Conservation (phyloP, 305 asterid genomes). For the Ilex paraguariensis region DNA sequence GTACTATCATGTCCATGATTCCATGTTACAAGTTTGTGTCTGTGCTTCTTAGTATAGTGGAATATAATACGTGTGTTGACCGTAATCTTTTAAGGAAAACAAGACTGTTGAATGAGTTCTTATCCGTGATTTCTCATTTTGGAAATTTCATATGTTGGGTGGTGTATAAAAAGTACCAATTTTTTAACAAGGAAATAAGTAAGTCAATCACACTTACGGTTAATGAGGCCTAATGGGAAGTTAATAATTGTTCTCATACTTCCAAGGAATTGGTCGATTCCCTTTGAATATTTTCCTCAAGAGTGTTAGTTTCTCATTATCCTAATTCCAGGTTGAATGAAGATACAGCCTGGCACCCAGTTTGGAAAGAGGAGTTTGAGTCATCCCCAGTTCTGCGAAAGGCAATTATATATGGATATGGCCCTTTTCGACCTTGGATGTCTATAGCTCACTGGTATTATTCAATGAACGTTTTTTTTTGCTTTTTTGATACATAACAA, state of each 20-base stretch:
- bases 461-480: neutral
- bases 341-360: conserved; percentile 97
- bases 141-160: too few species aligned
- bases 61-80: too few species aligned
- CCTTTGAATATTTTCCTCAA: neutral
- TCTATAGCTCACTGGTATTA: conserved; percentile 87
- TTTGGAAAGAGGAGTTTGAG: conserved; percentile 52
- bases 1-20: too few species aligned
- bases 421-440: conserved; percentile 88
- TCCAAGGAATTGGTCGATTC: neutral
- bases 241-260: neutral
- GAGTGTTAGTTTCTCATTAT: conserved; percentile 9
- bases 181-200: too few species aligned
- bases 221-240: too few species aligned
- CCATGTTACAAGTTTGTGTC: too few species aligned
- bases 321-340: conserved; percentile 63
- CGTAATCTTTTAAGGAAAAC: too few species aligned
- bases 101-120: too few species aligned
- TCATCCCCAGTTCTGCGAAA: conserved; percentile 51
- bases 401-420: conserved; percentile 74
- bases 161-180: too few species aligned
- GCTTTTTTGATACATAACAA: neutral
- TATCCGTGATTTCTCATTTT: too few species aligned
- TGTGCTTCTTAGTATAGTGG: too few species aligned
- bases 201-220: too few species aligned